Evolutionary conservation across 768 basidiomycete genomes (phyloP).

Genomic region (Mycena haematopus): DNA sequence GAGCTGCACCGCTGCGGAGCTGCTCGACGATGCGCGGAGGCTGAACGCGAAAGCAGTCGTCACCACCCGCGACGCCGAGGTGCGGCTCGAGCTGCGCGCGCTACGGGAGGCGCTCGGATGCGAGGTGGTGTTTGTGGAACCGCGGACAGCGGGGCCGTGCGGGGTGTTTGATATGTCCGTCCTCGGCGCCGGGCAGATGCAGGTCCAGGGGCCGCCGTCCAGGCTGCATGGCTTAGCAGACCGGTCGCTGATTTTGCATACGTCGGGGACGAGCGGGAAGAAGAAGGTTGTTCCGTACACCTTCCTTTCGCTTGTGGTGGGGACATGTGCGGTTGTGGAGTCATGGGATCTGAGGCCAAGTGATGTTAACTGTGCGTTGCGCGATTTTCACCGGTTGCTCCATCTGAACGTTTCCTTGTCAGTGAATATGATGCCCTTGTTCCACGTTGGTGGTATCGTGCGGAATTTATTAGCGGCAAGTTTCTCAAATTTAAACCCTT

Average conservation of each 20-base stretch:
- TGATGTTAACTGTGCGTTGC: constrained; percentile 51
- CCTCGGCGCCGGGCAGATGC: constrained; percentile 31
- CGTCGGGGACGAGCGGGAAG: constrained; percentile 63
- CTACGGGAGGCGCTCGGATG: constrained; percentile 44
- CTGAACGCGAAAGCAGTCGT: constrained; percentile 48
- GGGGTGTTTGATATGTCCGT: constrained; percentile 48
- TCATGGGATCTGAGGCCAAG: constrained; percentile 47
- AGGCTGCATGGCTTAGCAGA: constrained; percentile 46
- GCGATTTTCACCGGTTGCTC: background rate
- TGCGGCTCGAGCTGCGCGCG: constrained; percentile 43
- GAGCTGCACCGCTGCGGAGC: constrained; percentile 50
- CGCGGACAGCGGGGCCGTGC: constrained; percentile 40
- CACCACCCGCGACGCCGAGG: constrained; percentile 47
- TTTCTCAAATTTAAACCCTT: background rate
- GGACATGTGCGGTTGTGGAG: constrained; percentile 50
- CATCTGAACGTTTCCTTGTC: background rate
- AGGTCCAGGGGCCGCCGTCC: constrained; percentile 34
- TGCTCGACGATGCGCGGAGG: constrained; percentile 49
- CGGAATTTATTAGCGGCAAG: constrained; percentile 55
- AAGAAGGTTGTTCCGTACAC: constrained; percentile 58
- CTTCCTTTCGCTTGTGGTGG: constrained; percentile 50
- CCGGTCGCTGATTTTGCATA: constrained; percentile 60
- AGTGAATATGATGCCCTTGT: constrained; percentile 63
- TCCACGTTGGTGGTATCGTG: constrained; percentile 67
- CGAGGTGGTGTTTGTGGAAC: constrained; percentile 46